These are phyloP conservation scores for Trichoderma arundinaceum DNA, from an alignment of 2,329 filamentous ascomycete genomes.

Conservation along the genomic window DNA sequence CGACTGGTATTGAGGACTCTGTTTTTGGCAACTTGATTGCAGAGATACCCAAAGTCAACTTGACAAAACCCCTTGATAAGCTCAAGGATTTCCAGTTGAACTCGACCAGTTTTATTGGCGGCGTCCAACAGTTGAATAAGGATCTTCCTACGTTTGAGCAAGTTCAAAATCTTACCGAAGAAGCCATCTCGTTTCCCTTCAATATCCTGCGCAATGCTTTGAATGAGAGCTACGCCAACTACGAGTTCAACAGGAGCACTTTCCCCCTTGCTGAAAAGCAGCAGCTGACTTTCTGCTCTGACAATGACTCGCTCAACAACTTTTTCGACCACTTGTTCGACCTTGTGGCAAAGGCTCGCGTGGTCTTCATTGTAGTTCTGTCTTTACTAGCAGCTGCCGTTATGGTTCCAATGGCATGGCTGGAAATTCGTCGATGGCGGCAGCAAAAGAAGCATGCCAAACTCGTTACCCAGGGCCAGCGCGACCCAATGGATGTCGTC, in stretches of 20 bases:
- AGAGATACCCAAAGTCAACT: slow-evolving; percentile 61
- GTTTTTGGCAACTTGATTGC: slow-evolving; percentile 58
- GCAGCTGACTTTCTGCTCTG: slow-evolving; percentile 83
- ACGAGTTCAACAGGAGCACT: slow-evolving; percentile 75
- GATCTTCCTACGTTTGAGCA: slow-evolving; percentile 83
- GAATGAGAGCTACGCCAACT: slow-evolving; percentile 72
- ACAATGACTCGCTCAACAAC: slow-evolving; percentile 77
- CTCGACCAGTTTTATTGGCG: slow-evolving; percentile 68
- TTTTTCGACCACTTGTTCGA: slow-evolving; percentile 80
- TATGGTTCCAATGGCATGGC: slow-evolving; percentile 78
- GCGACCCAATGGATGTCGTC: slow-evolving; percentile 84
- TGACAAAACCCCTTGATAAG: slow-evolving; percentile 67
- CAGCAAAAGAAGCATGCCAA: slow-evolving; percentile 72
- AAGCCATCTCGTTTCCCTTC: slow-evolving; percentile 79
- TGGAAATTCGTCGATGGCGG: slow-evolving; percentile 79
- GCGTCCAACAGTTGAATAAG: slow-evolving; percentile 73
- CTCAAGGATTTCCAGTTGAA: slow-evolving; percentile 73
- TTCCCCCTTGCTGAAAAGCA: slow-evolving; percentile 88
- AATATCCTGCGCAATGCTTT: slow-evolving; percentile 76
- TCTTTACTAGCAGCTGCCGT: slow-evolving; percentile 72
- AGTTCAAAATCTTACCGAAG: slow-evolving; percentile 80
- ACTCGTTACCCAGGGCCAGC: slow-evolving; percentile 67
- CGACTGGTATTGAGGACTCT: slow-evolving; percentile 48
- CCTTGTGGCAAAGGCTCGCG: slow-evolving; percentile 70
- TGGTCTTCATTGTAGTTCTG: slow-evolving; percentile 77